A percentile compares a stretch with the other conserved stretches of the same genome.
phyloP scores from a whole-genome alignment of 495 filamentous ascomycete genomes.

The Alectoria sarmentosa region DNA sequence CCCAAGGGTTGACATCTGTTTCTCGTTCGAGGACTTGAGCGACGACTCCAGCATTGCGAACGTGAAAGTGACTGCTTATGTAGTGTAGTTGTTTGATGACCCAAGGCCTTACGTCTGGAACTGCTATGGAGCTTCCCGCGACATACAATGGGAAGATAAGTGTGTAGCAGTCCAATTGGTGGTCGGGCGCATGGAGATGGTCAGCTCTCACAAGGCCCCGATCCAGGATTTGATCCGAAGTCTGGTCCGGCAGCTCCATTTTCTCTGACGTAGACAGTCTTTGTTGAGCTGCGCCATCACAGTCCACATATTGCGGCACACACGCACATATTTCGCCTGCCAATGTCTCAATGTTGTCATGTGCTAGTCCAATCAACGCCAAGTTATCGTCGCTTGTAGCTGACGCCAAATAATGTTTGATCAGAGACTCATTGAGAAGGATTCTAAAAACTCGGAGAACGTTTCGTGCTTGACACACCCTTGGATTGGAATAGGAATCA shows the following conservation, averaged over 20 bases:
- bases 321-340: constrained; percentile 29
- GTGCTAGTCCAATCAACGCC: not conserved
- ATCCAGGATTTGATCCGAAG: not conserved
- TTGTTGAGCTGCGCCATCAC: constrained; percentile 14
- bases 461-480: constrained; percentile 28
- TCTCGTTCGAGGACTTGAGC: constrained; percentile 22
- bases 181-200: constrained; percentile 18
- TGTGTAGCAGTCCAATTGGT: constrained; percentile 25
- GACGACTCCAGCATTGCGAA: constrained; percentile 28
- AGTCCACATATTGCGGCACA: constrained; percentile 29
- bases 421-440: constrained; percentile 28
- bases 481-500: constrained; percentile 27
- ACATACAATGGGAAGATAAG: constrained; percentile 32
- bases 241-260: not conserved
- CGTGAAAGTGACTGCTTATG: constrained; percentile 26
- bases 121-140: constrained; percentile 18
- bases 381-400: not conserved
- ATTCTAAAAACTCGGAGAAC: constrained; percentile 28
- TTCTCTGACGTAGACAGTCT: constrained; percentile 2
- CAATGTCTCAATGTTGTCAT: constrained; percentile 8
- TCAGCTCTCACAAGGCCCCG: not conserved
- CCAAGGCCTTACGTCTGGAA: constrained; percentile 22
- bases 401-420: not conserved
- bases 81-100: constrained; percentile 25
- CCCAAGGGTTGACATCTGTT: constrained; percentile 24